Evolutionary conservation across 768 basidiomycete genomes (phyloP).

Genomic region (Phanerochaete sordida): DNA sequence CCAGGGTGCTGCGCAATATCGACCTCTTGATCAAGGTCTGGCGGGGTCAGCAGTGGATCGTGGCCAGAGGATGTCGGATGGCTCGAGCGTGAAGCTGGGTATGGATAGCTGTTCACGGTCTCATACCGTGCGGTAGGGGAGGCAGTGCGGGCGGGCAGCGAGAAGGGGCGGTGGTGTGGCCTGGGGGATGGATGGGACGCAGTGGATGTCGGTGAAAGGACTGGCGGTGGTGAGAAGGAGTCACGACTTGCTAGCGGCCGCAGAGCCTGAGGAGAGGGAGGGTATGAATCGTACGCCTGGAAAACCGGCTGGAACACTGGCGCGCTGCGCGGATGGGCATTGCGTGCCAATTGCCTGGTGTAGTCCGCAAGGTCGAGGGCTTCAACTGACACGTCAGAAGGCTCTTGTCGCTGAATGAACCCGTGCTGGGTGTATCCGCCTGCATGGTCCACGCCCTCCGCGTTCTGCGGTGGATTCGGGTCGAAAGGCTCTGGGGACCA

Average conservation of each 20-base stretch:
- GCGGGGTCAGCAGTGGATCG: constrained; percentile 10
- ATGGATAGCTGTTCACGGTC: constrained; percentile 20
- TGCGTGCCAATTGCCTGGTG: constrained; percentile 44
- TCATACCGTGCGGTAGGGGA: neutral
- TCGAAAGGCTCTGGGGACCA: constrained; percentile 64
- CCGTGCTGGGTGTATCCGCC: constrained; percentile 14
- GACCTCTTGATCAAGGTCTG: constrained; percentile 39
- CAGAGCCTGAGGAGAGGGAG: constrained; percentile 25
- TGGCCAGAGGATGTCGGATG: neutral
- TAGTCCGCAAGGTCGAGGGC: constrained; percentile 75
- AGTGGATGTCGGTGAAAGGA: constrained; percentile 23
- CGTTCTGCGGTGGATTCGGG: constrained; percentile 30
- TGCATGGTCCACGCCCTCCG: constrained; percentile 15
- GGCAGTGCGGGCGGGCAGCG: constrained; percentile 39
- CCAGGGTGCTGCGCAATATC: constrained; percentile 62
- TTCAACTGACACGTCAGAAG: constrained; percentile 64
- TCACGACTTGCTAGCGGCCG: constrained; percentile 26
- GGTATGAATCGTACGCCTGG: constrained; percentile 28
- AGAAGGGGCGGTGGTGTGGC: constrained; percentile 40
- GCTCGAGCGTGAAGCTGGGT: neutral
- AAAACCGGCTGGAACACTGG: constrained; percentile 18
- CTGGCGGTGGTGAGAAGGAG: constrained; percentile 24
- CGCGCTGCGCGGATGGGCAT: constrained; percentile 19
- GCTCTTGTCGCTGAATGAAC: constrained; percentile 33
- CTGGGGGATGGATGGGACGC: constrained; percentile 14